Evolutionary conservation across 2,329 filamentous ascomycete genomes (phyloP).

Genomic region (Elsinoe fawcettii): DNA sequence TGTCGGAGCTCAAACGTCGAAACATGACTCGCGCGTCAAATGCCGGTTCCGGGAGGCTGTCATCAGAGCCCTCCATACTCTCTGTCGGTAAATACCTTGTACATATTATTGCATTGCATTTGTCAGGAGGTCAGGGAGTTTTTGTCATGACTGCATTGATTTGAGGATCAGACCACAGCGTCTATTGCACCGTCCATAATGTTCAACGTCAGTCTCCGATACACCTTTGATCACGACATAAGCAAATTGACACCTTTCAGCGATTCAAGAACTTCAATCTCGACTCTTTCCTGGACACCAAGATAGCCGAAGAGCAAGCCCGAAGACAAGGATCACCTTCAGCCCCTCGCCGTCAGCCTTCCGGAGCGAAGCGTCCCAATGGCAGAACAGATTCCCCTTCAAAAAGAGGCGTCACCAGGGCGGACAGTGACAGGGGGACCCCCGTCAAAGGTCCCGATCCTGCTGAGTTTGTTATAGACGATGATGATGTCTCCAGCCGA

Average conservation of each 20-base stretch:
- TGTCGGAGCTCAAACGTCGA: not conserved
- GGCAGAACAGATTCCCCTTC: conserved; percentile 28
- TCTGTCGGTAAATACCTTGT: not conserved
- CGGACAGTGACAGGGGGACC: conserved; percentile 29
- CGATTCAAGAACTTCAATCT: conserved; percentile 32
- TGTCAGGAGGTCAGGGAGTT: not conserved
- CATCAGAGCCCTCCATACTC: not conserved
- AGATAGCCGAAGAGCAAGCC: conserved; percentile 48
- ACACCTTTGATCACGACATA: not conserved
- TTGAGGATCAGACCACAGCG: not conserved
- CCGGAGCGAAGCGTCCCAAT: conserved; percentile 34
- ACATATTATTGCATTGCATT: not conserved
- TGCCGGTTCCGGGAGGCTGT: conserved; percentile 5
- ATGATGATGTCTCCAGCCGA: conserved; percentile 62
- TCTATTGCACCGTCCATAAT: not conserved
- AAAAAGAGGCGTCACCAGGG: conserved; percentile 26
- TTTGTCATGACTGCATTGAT: not conserved
- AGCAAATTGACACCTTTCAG: conserved; percentile 17
- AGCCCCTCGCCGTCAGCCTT: conserved; percentile 32
- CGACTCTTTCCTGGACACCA: conserved; percentile 36
- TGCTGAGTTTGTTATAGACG: conserved; percentile 79
- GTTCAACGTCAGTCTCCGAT: conserved; percentile 8
- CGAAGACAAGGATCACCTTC: conserved; percentile 24
- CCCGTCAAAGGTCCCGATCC: conserved; percentile 65
- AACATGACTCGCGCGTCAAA: conserved; percentile 2